Evolutionary conservation across 352 stramenopile species (phyloP).

Genomic region (Peronospora farinosa): DNA sequence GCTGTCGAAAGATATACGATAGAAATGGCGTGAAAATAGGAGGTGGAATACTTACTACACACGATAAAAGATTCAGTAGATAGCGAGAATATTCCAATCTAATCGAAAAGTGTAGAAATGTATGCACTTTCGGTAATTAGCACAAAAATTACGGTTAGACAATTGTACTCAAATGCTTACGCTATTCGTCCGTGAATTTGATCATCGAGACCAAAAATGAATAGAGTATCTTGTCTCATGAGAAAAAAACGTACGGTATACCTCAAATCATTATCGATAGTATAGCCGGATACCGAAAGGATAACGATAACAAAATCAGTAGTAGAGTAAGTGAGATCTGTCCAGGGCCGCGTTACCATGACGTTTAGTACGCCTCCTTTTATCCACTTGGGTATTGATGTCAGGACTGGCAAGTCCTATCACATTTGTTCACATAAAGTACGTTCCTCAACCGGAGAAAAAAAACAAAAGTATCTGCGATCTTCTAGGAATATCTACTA

Average conservation of each 20-base stretch:
- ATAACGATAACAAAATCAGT: neutral
- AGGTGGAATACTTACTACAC: slow-evolving; percentile 10
- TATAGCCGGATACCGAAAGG: too few relatives aligned
- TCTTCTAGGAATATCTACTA: slow-evolving; percentile 1
- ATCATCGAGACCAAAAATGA: too few relatives aligned
- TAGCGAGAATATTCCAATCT: too few relatives aligned
- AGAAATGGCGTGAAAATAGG: slow-evolving; percentile 3
- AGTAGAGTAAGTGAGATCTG: neutral
- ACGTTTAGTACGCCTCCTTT: slow-evolving; percentile 62
- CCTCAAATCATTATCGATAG: too few relatives aligned
- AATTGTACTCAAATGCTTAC: too few relatives aligned
- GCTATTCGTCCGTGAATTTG: too few relatives aligned
- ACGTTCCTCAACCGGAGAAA: neutral
- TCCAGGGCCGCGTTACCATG: slow-evolving; percentile 32
- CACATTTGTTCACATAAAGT: slow-evolving; percentile 82
- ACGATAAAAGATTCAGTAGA: slow-evolving; percentile 17
- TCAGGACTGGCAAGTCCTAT: slow-evolving; percentile 79
- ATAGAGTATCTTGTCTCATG: too few relatives aligned
- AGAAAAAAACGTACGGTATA: too few relatives aligned
- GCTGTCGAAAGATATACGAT: slow-evolving; percentile 14
- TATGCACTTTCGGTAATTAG: too few relatives aligned
- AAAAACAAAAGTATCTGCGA: neutral
- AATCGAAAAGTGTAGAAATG: too few relatives aligned
- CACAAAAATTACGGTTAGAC: too few relatives aligned
- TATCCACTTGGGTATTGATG: slow-evolving; percentile 78